Evolutionary conservation across 2,329 filamentous ascomycete genomes (phyloP), one percentile per base, ranked within the genome.

Genomic region (Sphaerulina populicola): DNA sequence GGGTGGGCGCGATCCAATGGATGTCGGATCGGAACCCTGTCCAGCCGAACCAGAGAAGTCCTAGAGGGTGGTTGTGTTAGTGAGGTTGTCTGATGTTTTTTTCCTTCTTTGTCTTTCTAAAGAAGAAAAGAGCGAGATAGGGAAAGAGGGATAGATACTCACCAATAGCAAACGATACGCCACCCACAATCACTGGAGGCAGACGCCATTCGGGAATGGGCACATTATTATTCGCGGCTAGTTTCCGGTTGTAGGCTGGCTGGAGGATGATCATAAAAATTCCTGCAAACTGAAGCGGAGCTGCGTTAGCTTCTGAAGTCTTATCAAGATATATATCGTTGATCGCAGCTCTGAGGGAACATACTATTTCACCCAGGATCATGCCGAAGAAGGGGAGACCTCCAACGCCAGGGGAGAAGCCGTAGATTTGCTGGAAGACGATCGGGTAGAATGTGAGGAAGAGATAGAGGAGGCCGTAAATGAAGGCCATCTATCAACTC

Each of bases 351-450:
- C 6, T 27, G 5, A 7, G 23, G 23, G 4, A 18, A 27, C 23
- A 27, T n/a, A 67, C 53, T 15, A 65, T 33, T 7, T 64, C 61
- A n/a, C 65, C 66, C 4, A 62, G 27, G 23, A 68, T 60, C 57
- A 95, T 87, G 49, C 88, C 89, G 61, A 95, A 87, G 67, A 89
- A 94, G 4, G 88, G 82, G 4, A 95, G 75, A 1, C 88, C 89
- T 3, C 82, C 78, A 14, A 86, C 69, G 51, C 89, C 89, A 1
- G 76, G 62, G 31, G 71, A 79, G 72, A 91, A 84, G 58, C 78
- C 76, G 67, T 94, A 85, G 4, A 89, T 75, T 1, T 69, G 66
- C 55, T 83, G 74, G 70, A 93, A 94, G 43, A 94, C 85, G 40
- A 93, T 78, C 0, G 86, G 83, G 61, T 94, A 94, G 1, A 88